Base-by-base conservation (phyloP, 208 protist species). In the Leishmania lainsoni region DNA sequence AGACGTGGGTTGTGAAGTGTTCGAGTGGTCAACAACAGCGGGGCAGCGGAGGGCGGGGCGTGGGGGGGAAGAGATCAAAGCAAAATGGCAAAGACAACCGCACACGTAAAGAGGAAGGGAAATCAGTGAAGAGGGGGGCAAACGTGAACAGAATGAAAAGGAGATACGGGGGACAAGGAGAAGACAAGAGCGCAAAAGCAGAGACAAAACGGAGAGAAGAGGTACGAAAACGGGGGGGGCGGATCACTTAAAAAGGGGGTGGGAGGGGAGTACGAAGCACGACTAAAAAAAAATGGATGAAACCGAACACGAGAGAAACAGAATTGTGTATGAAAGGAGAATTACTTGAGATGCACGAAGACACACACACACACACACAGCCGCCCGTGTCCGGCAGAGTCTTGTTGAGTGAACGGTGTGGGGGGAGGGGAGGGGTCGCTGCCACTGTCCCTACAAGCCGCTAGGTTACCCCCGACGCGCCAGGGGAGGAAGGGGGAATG, bases 231-330 rank as follows among this genome's bases (percentile, higher is more conserved):
- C 3, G 32, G 61, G 66, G 49, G n/a, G 58, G 32, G 52, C 0
- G 68, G 75, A 71, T 70, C 26, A 9, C 20, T 3, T 20, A 65
- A 83, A 32, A 26, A 70, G n/a, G 26, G 65, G 5, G 54, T 32
- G 45, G 16, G 22, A 29, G 48, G 58, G 32, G 2, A 75, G 72
- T 59, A 66, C 39, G 8, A 51, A 1, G 26, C n/a, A 81, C 2
- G 48, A 68, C 16, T 20, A 39, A 49, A 76, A 61, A 22, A 0
- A 68, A 75, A 26, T 69, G 3, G 56, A 82, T 17, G 59, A 75
- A 84, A 66, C 12, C 32, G 63, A 61, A 51, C 32, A 78, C 66
- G 29, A 56, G 52, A 75, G 49, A 75, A 63, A 84, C 78, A 84
- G 81, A 86, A 22, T 51, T 45, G 39, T 16, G 42, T 72, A 51